A percentile compares a stretch with the other conserved stretches of the same genome.
These are phyloP conservation scores for Plectosphaerella plurivora DNA, from an alignment of 2,329 filamentous ascomycete genomes.

Conservation along the genomic window DNA sequence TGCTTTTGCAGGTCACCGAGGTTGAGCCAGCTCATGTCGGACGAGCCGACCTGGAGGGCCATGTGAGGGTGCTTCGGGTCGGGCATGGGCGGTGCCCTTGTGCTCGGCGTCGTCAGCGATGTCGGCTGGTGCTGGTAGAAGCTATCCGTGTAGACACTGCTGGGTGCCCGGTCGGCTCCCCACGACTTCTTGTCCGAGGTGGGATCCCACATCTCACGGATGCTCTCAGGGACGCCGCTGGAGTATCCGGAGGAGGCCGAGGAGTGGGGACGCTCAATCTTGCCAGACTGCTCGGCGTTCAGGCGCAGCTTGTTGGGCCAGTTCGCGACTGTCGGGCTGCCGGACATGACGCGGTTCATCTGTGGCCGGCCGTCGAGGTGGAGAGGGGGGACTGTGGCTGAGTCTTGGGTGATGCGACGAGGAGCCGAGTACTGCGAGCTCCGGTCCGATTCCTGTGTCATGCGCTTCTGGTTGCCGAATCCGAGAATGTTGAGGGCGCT, in stretches of 20 bases:
- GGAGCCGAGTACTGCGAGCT: slow-evolving; percentile 53
- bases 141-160: slow-evolving; percentile 45
- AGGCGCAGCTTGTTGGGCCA: slow-evolving; percentile 46
- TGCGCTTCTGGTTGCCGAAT: slow-evolving; percentile 44
- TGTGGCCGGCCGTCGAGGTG: slow-evolving; percentile 56
- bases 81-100: slow-evolving; percentile 21
- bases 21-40: slow-evolving; percentile 80
- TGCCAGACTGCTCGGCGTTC: slow-evolving; percentile 55
- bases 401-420: slow-evolving; percentile 56
- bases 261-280: slow-evolving; percentile 55
- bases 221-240: slow-evolving; percentile 62
- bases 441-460: slow-evolving; percentile 49
- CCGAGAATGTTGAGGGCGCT: slow-evolving; percentile 64
- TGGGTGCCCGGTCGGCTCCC: slow-evolving; percentile 45
- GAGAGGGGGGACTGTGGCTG: slow-evolving; percentile 66
- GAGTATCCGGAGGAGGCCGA: slow-evolving; percentile 53
- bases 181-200: slow-evolving; percentile 39
- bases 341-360: slow-evolving; percentile 62
- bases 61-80: slow-evolving; percentile 47
- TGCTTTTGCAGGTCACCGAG: slow-evolving; percentile 44
- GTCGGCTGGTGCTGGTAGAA: slow-evolving; percentile 38
- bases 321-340: slow-evolving; percentile 65
- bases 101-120: slow-evolving; percentile 31
- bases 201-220: slow-evolving; percentile 52
- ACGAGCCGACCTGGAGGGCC: slow-evolving; percentile 42